phyloP scores from a whole-genome alignment of 495 filamentous ascomycete genomes.

The Xylaria venustula region DNA sequence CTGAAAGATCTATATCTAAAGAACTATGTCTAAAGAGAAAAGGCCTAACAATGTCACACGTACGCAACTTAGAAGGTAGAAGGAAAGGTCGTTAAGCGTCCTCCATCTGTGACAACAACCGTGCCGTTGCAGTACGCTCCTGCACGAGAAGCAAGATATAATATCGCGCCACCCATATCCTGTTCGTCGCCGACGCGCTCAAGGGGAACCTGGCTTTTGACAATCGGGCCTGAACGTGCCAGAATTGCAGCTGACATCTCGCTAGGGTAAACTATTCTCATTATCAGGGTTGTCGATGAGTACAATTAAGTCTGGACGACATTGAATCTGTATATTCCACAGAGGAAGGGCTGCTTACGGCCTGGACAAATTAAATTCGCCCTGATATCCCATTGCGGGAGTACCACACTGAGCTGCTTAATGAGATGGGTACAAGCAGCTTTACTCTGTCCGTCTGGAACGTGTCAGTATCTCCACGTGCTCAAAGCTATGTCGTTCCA shows the following conservation, averaged over 20 bases:
- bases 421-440: constrained; percentile 62
- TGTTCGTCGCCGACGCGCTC: constrained; percentile 49
- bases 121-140: constrained; percentile 65
- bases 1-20: too few relatives aligned
- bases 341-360: constrained; percentile 41
- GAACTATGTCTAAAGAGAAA: too few relatives aligned
- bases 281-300: not conserved
- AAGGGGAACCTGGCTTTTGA: constrained; percentile 45
- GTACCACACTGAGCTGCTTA: constrained; percentile 55
- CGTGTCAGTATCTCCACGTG: constrained; percentile 18
- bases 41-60: too few relatives aligned
- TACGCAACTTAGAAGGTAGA: constrained; percentile 46
- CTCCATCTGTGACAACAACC: constrained; percentile 60
- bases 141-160: constrained; percentile 62
- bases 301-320: too few relatives aligned
- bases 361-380: constrained; percentile 68
- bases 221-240: constrained; percentile 33
- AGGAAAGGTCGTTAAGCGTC: constrained; percentile 53
- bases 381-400: constrained; percentile 59
- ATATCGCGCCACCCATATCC: constrained; percentile 61
- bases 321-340: not conserved
- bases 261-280: constrained; percentile 54
- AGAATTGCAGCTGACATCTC: constrained; percentile 59
- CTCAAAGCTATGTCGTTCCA: too few relatives aligned
- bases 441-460: constrained; percentile 54